These are phyloP conservation scores for Pistacia vera DNA, from an alignment of 345 rosid species.

Conservation along the genomic window DNA sequence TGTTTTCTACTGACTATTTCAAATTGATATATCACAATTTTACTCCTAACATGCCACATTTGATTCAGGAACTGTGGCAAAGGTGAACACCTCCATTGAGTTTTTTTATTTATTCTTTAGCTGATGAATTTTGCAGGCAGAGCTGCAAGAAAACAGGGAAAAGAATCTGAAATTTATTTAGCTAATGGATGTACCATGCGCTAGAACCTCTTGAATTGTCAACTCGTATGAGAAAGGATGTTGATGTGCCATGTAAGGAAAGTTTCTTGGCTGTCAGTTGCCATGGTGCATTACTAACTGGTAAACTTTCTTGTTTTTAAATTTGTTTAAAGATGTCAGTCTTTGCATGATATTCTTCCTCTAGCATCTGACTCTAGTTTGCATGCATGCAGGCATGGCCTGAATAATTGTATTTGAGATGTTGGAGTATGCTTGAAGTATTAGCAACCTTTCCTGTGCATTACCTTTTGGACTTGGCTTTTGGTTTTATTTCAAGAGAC, in stretches of 20 bases:
- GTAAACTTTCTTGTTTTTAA: constrained; percentile 1
- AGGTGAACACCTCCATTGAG: background rate
- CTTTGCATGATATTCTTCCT: background rate
- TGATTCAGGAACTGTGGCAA: background rate
- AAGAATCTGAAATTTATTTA: background rate
- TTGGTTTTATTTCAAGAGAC: background rate
- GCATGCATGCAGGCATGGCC: background rate
- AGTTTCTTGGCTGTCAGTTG: background rate
- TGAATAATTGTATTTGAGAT: background rate
- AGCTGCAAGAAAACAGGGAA: constrained; percentile 24
- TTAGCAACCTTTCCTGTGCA: background rate
- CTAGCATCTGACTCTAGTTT: background rate
- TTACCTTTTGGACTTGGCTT: background rate
- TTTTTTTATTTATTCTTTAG: background rate
- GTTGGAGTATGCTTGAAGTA: background rate
- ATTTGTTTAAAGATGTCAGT: background rate
- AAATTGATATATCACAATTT: background rate
- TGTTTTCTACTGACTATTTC: background rate
- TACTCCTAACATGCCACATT: background rate
- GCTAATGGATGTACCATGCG: background rate
- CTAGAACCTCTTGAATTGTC: background rate
- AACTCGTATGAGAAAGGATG: constrained; percentile 2
- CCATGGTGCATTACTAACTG: background rate
- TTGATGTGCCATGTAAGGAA: background rate
- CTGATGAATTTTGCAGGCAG: constrained; percentile 29